Evolutionary conservation across 163 green algal species (phyloP), one percentile per base, ranked within the genome.

Genomic region (Volvox carteri): DNA sequence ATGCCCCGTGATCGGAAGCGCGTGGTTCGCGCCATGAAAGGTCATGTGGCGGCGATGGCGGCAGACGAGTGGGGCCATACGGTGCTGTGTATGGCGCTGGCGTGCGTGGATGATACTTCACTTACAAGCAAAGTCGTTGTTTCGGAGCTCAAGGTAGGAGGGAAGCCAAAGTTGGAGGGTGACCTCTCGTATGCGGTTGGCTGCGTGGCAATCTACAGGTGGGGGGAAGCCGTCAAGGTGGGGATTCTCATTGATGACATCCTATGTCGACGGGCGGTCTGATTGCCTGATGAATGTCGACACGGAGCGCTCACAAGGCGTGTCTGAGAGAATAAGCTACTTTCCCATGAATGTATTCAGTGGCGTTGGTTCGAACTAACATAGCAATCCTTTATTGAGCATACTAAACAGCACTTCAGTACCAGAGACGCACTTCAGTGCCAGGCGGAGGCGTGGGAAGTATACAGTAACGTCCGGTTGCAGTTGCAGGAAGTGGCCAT

Each of bases 61-160:
- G 65, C 86, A 37, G 97, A 99, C 73, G 95, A 98, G 90, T 98
- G 95, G 95, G 96, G 92, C n/a, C 92, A 97, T 90, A 79, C 94
- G 5, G 93, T 96, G 18, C 91, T 98, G n/a, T 93, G 95, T 52
- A 95, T 93, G 23, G 93, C 92, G 4, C 93, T 99, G 23, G 85
- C 30, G 2, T 93, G 96, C 14, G 92, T 96, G 67, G 97, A 99
- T 89, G 97, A 99, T 95, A 99, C 97, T 0, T 78, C 92, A 0
- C 93, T 98, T 23, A 92, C 96, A 2, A 77, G 87, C 86, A 98
- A 98, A 90, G 60, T 90, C 8, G 73, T 99, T 1, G 60, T 98
- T 42, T 18, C 91, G 6, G 96, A 98, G 58, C 74, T 98, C 78
- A 95, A 96, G 94, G 95, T 97, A 62, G 14, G 89, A 1, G 35